These are phyloP conservation scores for Cymodocea nodosa DNA, from an alignment of 116 monocot species.

Conservation along the genomic window DNA sequence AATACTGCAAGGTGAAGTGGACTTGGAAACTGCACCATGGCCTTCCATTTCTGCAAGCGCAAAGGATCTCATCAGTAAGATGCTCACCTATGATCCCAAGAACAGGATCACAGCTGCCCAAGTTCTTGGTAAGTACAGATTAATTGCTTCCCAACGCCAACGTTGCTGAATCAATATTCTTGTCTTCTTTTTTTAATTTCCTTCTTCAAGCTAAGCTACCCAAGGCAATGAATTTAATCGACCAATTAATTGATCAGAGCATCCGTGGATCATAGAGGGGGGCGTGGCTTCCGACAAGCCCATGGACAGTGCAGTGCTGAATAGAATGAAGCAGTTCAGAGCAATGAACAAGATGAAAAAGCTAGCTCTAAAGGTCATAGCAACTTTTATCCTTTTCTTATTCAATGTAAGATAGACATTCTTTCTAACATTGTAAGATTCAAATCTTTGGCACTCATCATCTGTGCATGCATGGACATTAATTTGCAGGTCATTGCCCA, in stretches of 20 bases:
- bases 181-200: no score
- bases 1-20: conserved; percentile 32
- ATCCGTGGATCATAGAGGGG: conserved; percentile 45
- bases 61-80: conserved; percentile 70
- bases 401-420: no score
- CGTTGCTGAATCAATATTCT: no score
- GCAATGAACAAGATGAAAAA: conserved; percentile 76
- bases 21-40: conserved; percentile 53
- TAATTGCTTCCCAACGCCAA: not conserved
- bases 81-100: conserved; percentile 53
- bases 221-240: not conserved
- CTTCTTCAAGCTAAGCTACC: no score
- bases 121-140: conserved; percentile 38
- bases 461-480: not conserved
- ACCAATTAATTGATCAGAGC: conserved; percentile 13
- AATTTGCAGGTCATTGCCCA: conserved; percentile 64
- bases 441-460: no score
- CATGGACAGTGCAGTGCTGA: conserved; percentile 46
- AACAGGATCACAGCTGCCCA: conserved; percentile 59
- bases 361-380: conserved; percentile 46
- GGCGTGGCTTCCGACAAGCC: conserved; percentile 49
- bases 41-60: conserved; percentile 49
- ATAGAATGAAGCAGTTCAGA: conserved; percentile 63
- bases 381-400: no score
- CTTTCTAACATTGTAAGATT: no score